Evolutionary conservation across 495 filamentous ascomycete genomes (phyloP).

Genomic region (Talaromyces adpressus): DNA sequence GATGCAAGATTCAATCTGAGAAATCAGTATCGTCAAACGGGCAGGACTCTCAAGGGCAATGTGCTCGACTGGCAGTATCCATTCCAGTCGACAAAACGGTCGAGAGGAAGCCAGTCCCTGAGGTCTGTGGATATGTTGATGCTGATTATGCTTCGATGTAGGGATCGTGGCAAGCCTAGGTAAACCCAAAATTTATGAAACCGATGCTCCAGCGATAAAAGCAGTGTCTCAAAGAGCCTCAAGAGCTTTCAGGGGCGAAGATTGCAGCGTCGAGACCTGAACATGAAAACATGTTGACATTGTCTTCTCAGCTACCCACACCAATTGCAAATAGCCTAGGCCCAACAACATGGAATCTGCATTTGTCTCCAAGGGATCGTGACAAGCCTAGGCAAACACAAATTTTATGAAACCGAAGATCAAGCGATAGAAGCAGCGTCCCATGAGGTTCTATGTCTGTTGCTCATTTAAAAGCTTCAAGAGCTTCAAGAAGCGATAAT

Average conservation of each 20-base stretch:
- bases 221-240: too few species aligned
- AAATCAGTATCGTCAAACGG: not conserved
- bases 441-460: conserved; percentile 18
- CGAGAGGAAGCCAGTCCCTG: not conserved
- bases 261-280: too few species aligned
- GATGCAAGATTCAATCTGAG: not conserved
- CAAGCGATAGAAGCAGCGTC: conserved; percentile 23
- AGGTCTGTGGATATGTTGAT: not conserved
- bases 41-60: not conserved
- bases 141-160: not conserved
- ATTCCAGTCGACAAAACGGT: not conserved
- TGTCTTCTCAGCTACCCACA: too few species aligned
- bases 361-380: not conserved
- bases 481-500: not conserved
- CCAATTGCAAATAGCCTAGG: too few species aligned
- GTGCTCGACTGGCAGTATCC: not conserved
- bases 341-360: too few species aligned
- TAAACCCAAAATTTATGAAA: too few species aligned
- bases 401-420: conserved; percentile 12
- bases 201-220: too few species aligned
- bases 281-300: too few species aligned
- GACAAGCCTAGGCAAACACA: conserved; percentile 12
- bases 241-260: too few species aligned
- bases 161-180: too few species aligned
- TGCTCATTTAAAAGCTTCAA: conserved; percentile 11